A percentile compares a stretch with the other conserved stretches of the same genome.
These are phyloP conservation scores for Puccinia hordei DNA, from an alignment of 1,284 basidiomycete genomes.

Conservation along the genomic window DNA sequence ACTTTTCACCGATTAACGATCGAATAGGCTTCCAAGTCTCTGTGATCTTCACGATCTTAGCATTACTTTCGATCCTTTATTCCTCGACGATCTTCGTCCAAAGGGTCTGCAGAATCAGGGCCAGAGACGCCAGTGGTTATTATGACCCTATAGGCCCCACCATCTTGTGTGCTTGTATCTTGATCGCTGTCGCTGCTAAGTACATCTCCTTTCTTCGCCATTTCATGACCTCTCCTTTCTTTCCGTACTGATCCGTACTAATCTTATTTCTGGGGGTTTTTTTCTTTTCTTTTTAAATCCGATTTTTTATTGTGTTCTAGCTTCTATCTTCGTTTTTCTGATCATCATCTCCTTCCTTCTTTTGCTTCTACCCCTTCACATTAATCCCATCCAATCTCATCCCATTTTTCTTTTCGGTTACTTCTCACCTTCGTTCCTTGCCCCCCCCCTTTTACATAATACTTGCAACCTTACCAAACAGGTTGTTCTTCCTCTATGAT, in stretches of 20 bases:
- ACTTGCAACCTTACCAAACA: too few relatives aligned
- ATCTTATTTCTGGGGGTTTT: neutral
- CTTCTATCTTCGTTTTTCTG: conserved; percentile 21
- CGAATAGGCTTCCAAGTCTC: conserved; percentile 78
- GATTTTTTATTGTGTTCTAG: too few relatives aligned
- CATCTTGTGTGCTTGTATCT: conserved; percentile 19
- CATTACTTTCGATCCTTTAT: conserved; percentile 87
- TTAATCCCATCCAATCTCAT: too few relatives aligned
- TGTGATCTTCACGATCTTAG: conserved; percentile 80
- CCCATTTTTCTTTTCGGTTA: too few relatives aligned
- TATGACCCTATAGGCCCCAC: conserved; percentile 35
- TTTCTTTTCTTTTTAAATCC: neutral
- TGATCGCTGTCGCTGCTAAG: conserved; percentile 38
- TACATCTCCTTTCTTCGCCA: neutral
- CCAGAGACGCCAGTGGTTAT: conserved; percentile 16
- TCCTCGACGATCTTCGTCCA: conserved; percentile 84
- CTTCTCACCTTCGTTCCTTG: too few relatives aligned
- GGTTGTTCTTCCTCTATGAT: too few relatives aligned
- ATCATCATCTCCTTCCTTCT: neutral
- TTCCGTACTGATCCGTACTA: neutral
- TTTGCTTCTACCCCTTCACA: neutral
- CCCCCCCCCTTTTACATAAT: too few relatives aligned
- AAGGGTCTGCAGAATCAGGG: conserved; percentile 73
- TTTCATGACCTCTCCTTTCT: neutral
- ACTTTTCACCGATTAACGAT: conserved; percentile 79